Evolutionary conservation across 129 eudicot genomes (phyloP).

Genomic region (Rutidosis leptorrhynchoides): DNA sequence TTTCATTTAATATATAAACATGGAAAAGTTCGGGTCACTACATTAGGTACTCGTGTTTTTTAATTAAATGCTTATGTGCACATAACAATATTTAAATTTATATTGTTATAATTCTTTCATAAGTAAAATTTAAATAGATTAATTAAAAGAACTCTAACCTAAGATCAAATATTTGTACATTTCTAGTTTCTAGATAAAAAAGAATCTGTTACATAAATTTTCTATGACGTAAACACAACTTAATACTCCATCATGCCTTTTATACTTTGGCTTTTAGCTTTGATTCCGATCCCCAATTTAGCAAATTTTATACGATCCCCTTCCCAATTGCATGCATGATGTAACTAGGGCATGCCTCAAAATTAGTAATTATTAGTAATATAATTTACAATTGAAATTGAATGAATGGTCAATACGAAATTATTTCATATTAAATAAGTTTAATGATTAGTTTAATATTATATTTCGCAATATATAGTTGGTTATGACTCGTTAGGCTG

Average conservation of each 20-base stretch:
- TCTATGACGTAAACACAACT: neutral
- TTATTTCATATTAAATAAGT: neutral
- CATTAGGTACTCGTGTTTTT: no score
- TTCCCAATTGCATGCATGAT: slow-evolving; percentile 21
- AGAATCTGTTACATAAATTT: neutral
- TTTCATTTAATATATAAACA: no score
- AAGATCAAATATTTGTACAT: neutral
- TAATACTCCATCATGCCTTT: neutral
- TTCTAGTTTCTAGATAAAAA: no score
- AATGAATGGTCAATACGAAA: slow-evolving; percentile 3
- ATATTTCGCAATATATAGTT: neutral
- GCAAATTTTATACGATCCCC: slow-evolving; percentile 5
- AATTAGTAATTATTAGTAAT: no score
- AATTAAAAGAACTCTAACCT: no score
- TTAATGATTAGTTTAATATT: neutral
- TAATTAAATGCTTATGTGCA: no score
- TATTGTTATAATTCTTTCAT: no score
- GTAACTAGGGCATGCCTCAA: slow-evolving; percentile 7
- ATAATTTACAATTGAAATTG: no score
- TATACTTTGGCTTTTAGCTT: neutral
- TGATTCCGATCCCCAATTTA: neutral
- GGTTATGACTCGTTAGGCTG: neutral
- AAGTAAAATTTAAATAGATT: no score
- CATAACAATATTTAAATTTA: no score
- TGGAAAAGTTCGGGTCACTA: no score